Evolutionary conservation across 345 rosid species (phyloP).

Genomic region (Acer saccharum): DNA sequence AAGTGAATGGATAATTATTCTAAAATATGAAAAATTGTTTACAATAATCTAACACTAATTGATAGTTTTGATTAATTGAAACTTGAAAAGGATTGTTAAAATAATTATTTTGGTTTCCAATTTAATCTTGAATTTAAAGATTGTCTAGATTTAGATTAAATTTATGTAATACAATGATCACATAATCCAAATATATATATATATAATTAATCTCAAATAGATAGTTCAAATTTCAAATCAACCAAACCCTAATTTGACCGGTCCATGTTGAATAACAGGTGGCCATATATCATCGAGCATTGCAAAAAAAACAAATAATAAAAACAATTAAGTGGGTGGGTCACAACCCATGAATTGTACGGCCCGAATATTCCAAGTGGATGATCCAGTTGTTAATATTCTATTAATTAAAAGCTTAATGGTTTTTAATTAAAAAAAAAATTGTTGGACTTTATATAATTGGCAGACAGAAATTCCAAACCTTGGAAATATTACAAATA

Average conservation of each 20-base stretch:
- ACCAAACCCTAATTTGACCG: constrained; percentile 3
- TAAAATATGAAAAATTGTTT: neutral
- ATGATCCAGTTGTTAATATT: constrained; percentile 24
- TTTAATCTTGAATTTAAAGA: too few species aligned
- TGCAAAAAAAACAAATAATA: neutral
- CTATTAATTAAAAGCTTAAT: neutral
- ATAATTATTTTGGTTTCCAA: neutral
- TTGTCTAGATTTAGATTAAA: neutral
- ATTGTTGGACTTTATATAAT: constrained; percentile 2
- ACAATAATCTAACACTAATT: neutral
- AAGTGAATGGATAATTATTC: too few species aligned
- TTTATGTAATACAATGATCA: neutral
- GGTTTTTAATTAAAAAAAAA: neutral
- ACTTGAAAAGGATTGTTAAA: neutral
- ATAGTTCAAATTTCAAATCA: neutral
- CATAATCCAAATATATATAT: neutral
- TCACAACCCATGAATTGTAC: constrained; percentile 17
- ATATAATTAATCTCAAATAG: neutral
- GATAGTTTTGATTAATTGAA: too few species aligned
- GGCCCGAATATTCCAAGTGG: constrained; percentile 24
- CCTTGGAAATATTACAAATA: neutral
- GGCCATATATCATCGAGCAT: neutral
- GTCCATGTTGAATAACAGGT: neutral
- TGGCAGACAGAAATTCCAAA: constrained; percentile 37
- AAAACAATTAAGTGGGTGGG: neutral